phyloP scores from a whole-genome alignment of 441 rosid genomes.

The Adansonia rubrostipa region DNA sequence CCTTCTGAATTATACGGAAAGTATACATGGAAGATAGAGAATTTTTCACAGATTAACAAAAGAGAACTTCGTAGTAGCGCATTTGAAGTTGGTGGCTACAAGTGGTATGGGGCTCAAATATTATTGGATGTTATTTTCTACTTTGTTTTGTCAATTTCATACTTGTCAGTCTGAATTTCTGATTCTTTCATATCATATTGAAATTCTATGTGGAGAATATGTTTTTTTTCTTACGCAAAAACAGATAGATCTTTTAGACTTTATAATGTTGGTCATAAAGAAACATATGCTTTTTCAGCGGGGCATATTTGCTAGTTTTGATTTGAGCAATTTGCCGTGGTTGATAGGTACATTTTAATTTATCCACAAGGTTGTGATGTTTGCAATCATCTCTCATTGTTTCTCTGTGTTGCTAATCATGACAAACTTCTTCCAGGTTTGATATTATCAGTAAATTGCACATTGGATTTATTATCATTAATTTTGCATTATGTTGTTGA shows the following conservation, averaged over 20 bases:
- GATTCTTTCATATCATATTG: neutral
- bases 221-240: neutral
- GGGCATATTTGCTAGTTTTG: slow-evolving; percentile 7
- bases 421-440: slow-evolving; percentile 99
- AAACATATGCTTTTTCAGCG: neutral
- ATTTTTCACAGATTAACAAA: slow-evolving; percentile 86
- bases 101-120: slow-evolving; percentile 62
- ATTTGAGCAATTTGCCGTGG: slow-evolving; percentile 24
- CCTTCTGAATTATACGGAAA: slow-evolving; percentile 82
- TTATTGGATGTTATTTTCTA: slow-evolving; percentile 17
- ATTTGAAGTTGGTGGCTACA: slow-evolving; percentile 91
- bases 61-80: slow-evolving; percentile 73
- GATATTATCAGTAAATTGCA: slow-evolving; percentile 20
- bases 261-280: slow-evolving; percentile 1
- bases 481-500: slow-evolving; percentile 23
- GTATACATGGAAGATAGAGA: slow-evolving; percentile 84
- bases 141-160: slow-evolving; percentile 11
- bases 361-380: slow-evolving; percentile 99
- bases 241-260: neutral
- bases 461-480: neutral
- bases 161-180: slow-evolving; percentile 5
- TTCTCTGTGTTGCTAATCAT: slow-evolving; percentile 93
- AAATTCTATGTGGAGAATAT: neutral
- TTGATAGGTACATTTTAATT: slow-evolving; percentile 89
- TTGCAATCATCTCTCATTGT: slow-evolving; percentile 94